Evolutionary conservation across 768 basidiomycete genomes (phyloP).

Genomic region (Vararia minispora): DNA sequence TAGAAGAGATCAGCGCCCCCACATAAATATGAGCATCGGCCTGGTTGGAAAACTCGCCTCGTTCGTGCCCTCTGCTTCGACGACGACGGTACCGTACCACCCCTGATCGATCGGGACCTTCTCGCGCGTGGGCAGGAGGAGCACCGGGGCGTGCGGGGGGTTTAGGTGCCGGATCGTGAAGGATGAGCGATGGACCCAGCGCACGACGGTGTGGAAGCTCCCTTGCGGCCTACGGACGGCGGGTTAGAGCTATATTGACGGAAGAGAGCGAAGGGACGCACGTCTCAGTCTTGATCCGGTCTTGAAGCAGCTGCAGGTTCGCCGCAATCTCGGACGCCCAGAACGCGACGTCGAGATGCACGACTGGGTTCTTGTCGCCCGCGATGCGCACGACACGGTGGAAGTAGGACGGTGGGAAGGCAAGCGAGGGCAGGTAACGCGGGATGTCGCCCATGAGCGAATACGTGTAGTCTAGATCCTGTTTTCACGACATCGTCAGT

Average conservation of each 20-base stretch:
- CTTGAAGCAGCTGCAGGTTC: conserved; percentile 68
- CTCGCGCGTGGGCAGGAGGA: conserved; percentile 17
- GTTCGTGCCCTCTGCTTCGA: conserved; percentile 83
- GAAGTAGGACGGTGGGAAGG: conserved; percentile 84
- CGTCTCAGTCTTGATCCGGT: conserved; percentile 72
- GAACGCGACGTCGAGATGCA: conserved; percentile 62
- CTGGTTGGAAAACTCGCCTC: too few species aligned
- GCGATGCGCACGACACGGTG: conserved; percentile 65
- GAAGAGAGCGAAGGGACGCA: conserved; percentile 32
- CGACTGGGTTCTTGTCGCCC: conserved; percentile 34
- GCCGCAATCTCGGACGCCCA: conserved; percentile 71
- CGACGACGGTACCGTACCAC: conserved; percentile 76
- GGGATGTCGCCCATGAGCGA: conserved; percentile 68
- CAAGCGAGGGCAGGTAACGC: conserved; percentile 66
- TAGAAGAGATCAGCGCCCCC: too few species aligned
- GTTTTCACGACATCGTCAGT: not conserved
- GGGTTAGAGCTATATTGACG: too few species aligned
- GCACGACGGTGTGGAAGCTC: conserved; percentile 66
- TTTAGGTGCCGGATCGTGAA: conserved; percentile 49
- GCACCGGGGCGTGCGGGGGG: conserved; percentile 23
- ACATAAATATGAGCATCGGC: too few species aligned
- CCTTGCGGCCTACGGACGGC: conserved; percentile 74
- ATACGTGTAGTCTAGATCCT: conserved; percentile 84
- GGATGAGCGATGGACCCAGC: conserved; percentile 76
- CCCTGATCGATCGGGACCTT: conserved; percentile 49